phyloP scores from a whole-genome alignment of 257 asterid genomes.

The Euphrasia confusa region DNA sequence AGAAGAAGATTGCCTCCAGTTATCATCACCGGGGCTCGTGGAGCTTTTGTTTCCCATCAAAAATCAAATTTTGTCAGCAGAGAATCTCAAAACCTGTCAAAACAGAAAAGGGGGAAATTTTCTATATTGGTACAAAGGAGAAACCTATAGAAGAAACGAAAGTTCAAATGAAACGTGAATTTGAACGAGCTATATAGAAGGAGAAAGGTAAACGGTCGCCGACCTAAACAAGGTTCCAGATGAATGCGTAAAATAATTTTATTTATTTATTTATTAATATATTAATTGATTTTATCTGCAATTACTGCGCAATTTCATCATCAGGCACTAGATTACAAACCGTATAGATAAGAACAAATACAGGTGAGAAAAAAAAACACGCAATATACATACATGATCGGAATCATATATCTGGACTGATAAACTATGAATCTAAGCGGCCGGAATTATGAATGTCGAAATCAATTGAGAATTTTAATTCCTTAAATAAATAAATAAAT shows the following conservation, averaged over 20 bases:
- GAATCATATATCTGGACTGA: neutral
- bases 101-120: neutral
- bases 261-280: neutral
- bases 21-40: slow-evolving; percentile 41
- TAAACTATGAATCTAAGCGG: neutral
- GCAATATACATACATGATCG: neutral
- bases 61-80: slow-evolving; percentile 33
- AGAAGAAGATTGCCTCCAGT: slow-evolving; percentile 51
- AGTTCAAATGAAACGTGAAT: slow-evolving; percentile 3
- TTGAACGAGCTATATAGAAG: slow-evolving; percentile 11
- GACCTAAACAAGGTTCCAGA: slow-evolving; percentile 19
- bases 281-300: slow-evolving; percentile 12
- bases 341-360: neutral
- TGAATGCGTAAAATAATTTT: neutral
- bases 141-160: neutral
- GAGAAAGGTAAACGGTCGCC: slow-evolving; percentile 26
- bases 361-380: neutral
- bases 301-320: slow-evolving; percentile 20
- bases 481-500: neutral
- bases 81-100: slow-evolving; percentile 17
- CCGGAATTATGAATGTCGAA: neutral
- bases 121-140: slow-evolving; percentile 10
- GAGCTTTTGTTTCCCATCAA: slow-evolving; percentile 30
- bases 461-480: too few species aligned
- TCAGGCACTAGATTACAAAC: neutral